Base-by-base conservation (phyloP, 1,284 basidiomycete species). In the Boletus semigastroideus region DNA sequence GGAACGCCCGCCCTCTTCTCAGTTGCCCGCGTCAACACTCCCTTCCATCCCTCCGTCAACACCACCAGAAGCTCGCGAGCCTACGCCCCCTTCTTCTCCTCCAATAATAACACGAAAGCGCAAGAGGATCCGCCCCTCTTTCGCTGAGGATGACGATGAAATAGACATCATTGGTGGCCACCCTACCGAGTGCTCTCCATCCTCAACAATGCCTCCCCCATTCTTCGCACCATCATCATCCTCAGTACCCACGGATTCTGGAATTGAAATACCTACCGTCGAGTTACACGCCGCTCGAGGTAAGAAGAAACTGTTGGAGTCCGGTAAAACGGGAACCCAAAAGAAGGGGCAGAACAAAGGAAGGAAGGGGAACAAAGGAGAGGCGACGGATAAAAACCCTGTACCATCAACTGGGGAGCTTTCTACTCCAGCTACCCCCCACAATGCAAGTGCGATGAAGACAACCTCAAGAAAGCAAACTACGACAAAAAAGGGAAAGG, bases 211-310 rank as follows among this genome's bases (percentile, higher is more conserved):
- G 19, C 68, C 65, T 39, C 59, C 57, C 11, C 54, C 54, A 20
- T 69, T 69, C 48, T 69, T 69, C 12, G 67, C 66, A 28, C 43
- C 65, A 20, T 52, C 66, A 5, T 64, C 65, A 14, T 66, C 65
- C 12, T 66, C 63, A 36, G 20, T 54, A 9, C 59, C 52, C 14
- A 52, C 56, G 0, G 53, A 63, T 38, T 63, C 67, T 8, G 64
- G 57, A 17, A 25, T 67, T 17, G 57, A 69, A n/a, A 56, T 67
- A 8, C 56, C 50, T 12, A 51, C 48, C 14, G 19, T 46, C 6
- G 49, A 54, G 41, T 5, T 41, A 33, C 19, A 22, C 13, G n/a
- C 25, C n/a, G 38, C 22, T 28, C 57, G 44, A 42, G 49, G 55
- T 38, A 60, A 46, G 46, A 64, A 50, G 48, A 54, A 56, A 45